Evolutionary conservation across 805 yeast genomes (phyloP), one percentile per base, ranked within the genome.

Genomic region (Nakazawaea laoshanensis): DNA sequence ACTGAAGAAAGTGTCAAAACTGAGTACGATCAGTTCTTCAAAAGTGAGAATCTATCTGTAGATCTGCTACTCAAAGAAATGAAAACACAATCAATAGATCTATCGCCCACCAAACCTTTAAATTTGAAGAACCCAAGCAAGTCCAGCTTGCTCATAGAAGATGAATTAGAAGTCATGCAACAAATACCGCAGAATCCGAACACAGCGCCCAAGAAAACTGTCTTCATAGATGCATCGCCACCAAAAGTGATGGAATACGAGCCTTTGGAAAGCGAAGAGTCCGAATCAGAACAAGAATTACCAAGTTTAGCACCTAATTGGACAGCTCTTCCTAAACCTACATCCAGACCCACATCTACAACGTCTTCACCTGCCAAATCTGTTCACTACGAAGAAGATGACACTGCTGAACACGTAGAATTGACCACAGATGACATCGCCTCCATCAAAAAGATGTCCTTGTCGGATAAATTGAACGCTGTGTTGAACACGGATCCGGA

Each of bases 391-490:
- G 28, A 19, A n/a, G 24, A 22, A 10, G 33, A 38, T 4, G 30
- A 33, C 7, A 30, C n/a, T 5, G 43, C 48, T 29, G 52, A 46
- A 13, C 41, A 41, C 27, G 3, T 27, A 16, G 21, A 38, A 2
- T 35, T 53, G 12, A 49, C 55, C 3, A 50, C 45, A 7, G 52
- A 50, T 13, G 52, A 55, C 1, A 28, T 57, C 5, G 30, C 35
- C 11, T 36, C 38, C 11, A 41, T 39, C 36, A 48, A 35, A 43
- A 44, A 45, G 37, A 56, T 46, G 48, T 54, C 52, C 30, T 47
- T 69, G 24, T 63, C 63, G 39, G 66, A 69, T 39, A 67, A 63
- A 43, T 50, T 70, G 35, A 67, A 64, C 35, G 52, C 67, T 2
- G 64, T 60, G 27, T 49, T 69, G 11, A 51, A 52, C 19, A 40